Percentiles rank a stretch among this genome's conserved stretches.
These are phyloP conservation scores for Sisymbrium irio DNA, from an alignment of 345 rosid species.

Conservation along the genomic window DNA sequence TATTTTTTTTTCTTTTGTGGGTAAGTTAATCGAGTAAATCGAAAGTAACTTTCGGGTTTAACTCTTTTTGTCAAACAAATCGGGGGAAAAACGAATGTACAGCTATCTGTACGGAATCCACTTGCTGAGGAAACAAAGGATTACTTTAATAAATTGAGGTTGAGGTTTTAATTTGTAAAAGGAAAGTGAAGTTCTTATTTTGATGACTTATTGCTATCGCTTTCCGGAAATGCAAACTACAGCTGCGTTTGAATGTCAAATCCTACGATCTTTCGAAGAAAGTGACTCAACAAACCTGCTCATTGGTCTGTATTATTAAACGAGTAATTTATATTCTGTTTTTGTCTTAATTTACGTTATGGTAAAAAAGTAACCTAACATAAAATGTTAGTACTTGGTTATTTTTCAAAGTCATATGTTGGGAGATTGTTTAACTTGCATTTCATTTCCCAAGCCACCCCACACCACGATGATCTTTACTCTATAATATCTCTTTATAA, in stretches of 20 bases:
- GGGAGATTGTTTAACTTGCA: no score
- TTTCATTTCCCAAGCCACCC: no score
- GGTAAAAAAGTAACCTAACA: no score
- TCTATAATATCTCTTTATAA: no score
- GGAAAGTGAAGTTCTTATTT: neutral
- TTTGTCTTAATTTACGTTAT: no score
- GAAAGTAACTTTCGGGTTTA: neutral
- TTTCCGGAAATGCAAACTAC: conserved; percentile 21
- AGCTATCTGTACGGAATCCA: conserved; percentile 33
- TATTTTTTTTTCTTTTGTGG: no score
- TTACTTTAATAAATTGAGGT: conserved; percentile 2
- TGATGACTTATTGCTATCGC: conserved; percentile 7
- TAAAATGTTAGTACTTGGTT: no score
- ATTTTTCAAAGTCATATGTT: no score
- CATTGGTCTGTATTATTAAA: conserved; percentile 21
- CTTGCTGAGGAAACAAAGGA: conserved; percentile 27
- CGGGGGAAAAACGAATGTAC: conserved; percentile 9
- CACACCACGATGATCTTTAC: no score
- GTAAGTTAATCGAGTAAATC: no score
- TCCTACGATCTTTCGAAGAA: conserved; percentile 23
- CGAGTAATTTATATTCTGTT: neutral
- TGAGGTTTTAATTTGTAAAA: neutral
- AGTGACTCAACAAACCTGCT: conserved; percentile 9
- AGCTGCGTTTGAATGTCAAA: conserved; percentile 32
- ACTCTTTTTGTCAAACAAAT: no score